A percentile compares a stretch with the other conserved stretches of the same genome.
phyloP scores from a whole-genome alignment of 163 green algal species.

The Volvox carteri region DNA sequence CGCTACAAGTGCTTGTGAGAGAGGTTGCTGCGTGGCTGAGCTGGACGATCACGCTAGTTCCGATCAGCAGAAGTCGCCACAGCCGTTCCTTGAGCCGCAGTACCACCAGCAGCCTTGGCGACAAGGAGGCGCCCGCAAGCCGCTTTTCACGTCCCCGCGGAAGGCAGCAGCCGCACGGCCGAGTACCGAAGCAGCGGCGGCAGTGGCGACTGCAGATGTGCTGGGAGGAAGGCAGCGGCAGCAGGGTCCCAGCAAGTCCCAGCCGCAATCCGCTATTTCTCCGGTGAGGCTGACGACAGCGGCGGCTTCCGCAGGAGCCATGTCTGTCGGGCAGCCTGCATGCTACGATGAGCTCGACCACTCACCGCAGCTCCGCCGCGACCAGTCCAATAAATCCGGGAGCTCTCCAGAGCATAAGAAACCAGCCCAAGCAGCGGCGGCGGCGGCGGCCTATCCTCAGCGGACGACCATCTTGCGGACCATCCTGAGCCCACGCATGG shows the following conservation, averaged over 20 bases:
- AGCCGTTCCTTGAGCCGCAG: background rate
- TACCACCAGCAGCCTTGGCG: background rate
- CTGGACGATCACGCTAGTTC: background rate
- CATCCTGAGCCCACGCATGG: background rate
- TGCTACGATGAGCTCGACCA: background rate
- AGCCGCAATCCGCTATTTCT: too few relatives aligned
- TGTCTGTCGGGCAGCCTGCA: background rate
- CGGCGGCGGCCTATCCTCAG: background rate
- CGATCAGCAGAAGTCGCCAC: background rate
- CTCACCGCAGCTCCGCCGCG: conserved; percentile 21
- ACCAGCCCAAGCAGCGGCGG: background rate
- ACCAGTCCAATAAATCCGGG: background rate
- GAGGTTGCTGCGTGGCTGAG: background rate
- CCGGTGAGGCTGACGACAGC: background rate
- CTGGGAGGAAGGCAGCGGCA: background rate
- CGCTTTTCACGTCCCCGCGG: conserved; percentile 23
- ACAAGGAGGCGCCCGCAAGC: conserved; percentile 17
- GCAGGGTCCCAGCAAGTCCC: too few relatives aligned
- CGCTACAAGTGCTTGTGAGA: background rate
- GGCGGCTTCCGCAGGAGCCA: background rate
- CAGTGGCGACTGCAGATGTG: background rate
- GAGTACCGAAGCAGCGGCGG: background rate
- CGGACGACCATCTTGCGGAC: background rate
- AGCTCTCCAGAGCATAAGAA: background rate
- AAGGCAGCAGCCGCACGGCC: background rate